Base-by-base conservation (phyloP, 139 green algal species). In the Picochlorum sp. region DNA sequence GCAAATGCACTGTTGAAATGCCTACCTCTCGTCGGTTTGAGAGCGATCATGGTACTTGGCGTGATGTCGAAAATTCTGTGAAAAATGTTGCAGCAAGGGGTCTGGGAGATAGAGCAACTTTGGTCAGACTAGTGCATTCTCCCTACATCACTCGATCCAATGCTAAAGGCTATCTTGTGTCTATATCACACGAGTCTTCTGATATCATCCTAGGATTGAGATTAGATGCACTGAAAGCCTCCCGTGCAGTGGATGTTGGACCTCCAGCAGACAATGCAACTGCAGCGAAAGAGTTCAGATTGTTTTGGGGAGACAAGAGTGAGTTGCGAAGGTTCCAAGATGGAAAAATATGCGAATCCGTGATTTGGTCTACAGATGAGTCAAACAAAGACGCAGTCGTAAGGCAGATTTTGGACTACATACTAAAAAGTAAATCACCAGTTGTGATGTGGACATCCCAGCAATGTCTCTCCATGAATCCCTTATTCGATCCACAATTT, bases 301-400 rank as follows among this genome's bases (percentile, higher is more conserved):
- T 65, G 4, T 87, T 94, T 56, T 94, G 87, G 87, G 87, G 87
- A 34, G 71, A 81, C 10, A 65, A 66, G 20, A 78, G 82, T 1
- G 85, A 94, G 78, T 77, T 92, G 58, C 70, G 84, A 1, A 69
- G 82, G 41, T 91, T 82, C 30, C 62, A 86, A 63, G 85, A 92
- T 50, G 86, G 86, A 47, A 79, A 74, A 49, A 92, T 94, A 61
- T 69, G 47, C 8, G 85, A 94, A 78, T 73, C 87, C 13, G 81
- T 90, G 24, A 75, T 87, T 4, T 94, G 87, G 87, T 77, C 86
- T 57, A 54, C 13, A 3, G 50, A 38, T 5, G 62, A 74, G 2
- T 69, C 63, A 6, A 49, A 73, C 21, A 76, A 83, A 0, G 79
- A 89, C 72, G 26, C 57, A 41, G 82, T 88, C 6, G 65, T 76